Evolutionary conservation across 306 rosid genomes (phyloP), one percentile per base, ranked within the genome.

Genomic region (Quercus berberidifolia): DNA sequence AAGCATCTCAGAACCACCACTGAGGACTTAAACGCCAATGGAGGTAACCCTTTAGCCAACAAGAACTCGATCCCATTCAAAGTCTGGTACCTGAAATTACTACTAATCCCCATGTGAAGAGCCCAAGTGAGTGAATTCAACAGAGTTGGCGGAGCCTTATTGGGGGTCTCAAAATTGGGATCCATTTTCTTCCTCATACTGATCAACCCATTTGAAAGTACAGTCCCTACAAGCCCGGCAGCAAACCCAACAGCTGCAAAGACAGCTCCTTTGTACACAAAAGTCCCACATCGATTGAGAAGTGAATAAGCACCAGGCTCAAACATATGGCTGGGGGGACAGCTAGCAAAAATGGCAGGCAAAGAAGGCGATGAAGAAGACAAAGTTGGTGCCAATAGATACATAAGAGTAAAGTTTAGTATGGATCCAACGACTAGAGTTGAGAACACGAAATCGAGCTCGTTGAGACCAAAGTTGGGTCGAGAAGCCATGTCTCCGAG

Each of bases 401-500:
- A 96, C 99, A 93, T 93, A 73, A 96, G 90, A 1, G 93, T 89
- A 86, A 96, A 96, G 77, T 96, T 96, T 28, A 96, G 81, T 31
- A 96, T 96, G 20, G 92, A 92, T 13, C 99, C 99, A 30, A 96
- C 99, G 0, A 96, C 99, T 17, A 96, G 92, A 4, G 99, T 96
- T 20, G 98, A 93, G 89, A 96, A 96, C 15, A 96, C 99, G 69
- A 96, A 93, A 55, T 96, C 99, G 9, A 96, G 97, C 80, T 96
- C 99, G 77, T 96, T 93, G 79, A 96, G 91, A 31, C 99, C 99
- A 68, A 96, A 96, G 78, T 96, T 93, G 23, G 99, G 99, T 18
- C 99, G 91, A 11, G 99, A 85, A 33, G 99, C 96, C 98, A 96
- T 96, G 85, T 96, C 99, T 9, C 99, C 99, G 5, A 92, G 84